Percentiles rank a stretch among this genome's conserved stretches.
Conservation (phyloP, 2,329 filamentous ascomycete genomes). For the Thermomyces lanuginosus region DNA sequence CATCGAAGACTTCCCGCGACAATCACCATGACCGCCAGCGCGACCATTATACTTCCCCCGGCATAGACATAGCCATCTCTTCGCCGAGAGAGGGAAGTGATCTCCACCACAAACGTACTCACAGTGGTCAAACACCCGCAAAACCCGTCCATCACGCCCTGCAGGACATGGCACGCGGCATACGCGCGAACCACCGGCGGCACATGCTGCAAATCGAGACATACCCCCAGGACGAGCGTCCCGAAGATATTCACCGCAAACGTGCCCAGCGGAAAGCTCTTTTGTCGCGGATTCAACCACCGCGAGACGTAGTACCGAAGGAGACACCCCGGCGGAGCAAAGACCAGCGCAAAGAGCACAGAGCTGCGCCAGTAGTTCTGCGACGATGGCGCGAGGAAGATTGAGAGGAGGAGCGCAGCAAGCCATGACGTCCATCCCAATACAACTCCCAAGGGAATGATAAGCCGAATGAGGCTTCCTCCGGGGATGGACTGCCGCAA, state of each 20-base stretch:
- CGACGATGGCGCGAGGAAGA: slow-evolving; percentile 60
- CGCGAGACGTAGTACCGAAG: slow-evolving; percentile 56
- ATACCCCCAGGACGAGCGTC: slow-evolving; percentile 56
- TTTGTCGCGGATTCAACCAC: slow-evolving; percentile 49
- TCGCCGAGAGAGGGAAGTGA: slow-evolving; percentile 36
- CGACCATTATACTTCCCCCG: slow-evolving; percentile 30
- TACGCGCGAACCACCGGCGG: slow-evolving; percentile 26
- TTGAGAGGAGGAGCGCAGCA: slow-evolving; percentile 53
- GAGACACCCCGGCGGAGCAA: slow-evolving; percentile 67
- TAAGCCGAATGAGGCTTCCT: slow-evolving; percentile 29
- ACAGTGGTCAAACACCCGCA: slow-evolving; percentile 51
- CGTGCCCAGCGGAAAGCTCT: slow-evolving; percentile 68
- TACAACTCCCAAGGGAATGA: slow-evolving; percentile 37
- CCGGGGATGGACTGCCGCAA: too few species aligned
- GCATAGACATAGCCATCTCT: slow-evolving; percentile 48
- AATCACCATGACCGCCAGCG: slow-evolving; percentile 33
- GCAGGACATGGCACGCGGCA: slow-evolving; percentile 49
- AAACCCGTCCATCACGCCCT: slow-evolving; percentile 51
- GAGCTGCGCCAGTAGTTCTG: slow-evolving; percentile 56
- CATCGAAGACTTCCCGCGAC: slow-evolving; percentile 43
- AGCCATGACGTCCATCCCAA: slow-evolving; percentile 64
- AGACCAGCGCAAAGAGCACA: slow-evolving; percentile 60
- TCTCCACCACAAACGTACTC: slow-evolving; percentile 50
- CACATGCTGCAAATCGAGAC: slow-evolving; percentile 61
- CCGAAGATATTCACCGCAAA: slow-evolving; percentile 69